Conservation (phyloP, 306 rosid species). For the Echinosophora koreensis region DNA sequence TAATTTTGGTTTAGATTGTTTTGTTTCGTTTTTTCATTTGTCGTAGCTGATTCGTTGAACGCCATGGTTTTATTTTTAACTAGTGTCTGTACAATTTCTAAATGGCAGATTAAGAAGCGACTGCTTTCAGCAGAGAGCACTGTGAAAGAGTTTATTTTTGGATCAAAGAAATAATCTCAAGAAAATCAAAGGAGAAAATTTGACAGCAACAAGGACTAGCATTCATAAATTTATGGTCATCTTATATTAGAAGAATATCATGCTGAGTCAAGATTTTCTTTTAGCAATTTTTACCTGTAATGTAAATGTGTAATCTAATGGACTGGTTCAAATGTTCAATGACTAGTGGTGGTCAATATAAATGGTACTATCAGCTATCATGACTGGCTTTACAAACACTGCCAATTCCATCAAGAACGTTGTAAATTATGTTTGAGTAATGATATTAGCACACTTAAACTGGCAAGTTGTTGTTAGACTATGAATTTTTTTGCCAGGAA, state of each 20-base stretch:
- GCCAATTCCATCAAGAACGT: background rate
- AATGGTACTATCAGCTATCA: background rate
- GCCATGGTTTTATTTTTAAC: background rate
- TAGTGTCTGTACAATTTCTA: constrained; percentile 32
- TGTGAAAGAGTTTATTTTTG: constrained; percentile 63
- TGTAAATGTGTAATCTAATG: background rate
- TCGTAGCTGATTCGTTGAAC: background rate
- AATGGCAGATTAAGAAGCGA: constrained; percentile 64
- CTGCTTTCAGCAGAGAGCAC: constrained; percentile 60
- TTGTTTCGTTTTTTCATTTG: background rate
- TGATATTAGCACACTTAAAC: background rate
- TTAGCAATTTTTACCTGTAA: background rate
- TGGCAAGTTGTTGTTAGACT: background rate
- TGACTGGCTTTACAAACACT: background rate
- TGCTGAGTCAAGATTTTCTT: constrained; percentile 31
- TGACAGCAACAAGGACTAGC: constrained; percentile 48
- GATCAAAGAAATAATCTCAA: constrained; percentile 58
- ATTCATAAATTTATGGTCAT: constrained; percentile 40
- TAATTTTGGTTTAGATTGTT: background rate
- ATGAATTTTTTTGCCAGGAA: background rate
- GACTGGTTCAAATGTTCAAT: background rate
- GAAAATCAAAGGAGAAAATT: constrained; percentile 51
- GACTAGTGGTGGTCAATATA: background rate
- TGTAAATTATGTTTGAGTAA: background rate
- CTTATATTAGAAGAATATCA: constrained; percentile 34